Evolutionary conservation across 108 stramenopile genomes (phyloP), one percentile per base, ranked within the genome.

Genomic region (Fragilaria crotonensis): DNA sequence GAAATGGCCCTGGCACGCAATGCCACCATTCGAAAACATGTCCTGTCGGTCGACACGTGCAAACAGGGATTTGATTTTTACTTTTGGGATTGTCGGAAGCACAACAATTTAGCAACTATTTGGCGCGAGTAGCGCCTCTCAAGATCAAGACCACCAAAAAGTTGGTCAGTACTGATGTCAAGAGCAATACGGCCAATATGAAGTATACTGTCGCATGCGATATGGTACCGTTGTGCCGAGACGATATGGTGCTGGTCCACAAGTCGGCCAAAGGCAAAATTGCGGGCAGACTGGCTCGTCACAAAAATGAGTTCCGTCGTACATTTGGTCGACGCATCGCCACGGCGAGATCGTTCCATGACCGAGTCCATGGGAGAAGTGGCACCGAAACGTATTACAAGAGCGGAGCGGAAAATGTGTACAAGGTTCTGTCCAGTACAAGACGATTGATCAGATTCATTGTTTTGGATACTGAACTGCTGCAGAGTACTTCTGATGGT

Each of bases 31-130:
- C 85, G 93, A 0, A 85, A 83, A 57, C 80, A 84, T 25, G 91
- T 95, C 14, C 68, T 98, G 25, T 75, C 77, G 54, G 86, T 95
- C 25, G 82, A 97, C 68, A 66, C 93, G 27, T 83, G 75, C 52
- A 70, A 71, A 33, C 71, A 95, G 57, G 99, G 99, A 4, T 89
- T 99, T 67, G 99, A 99, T 69, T 99, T 99, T 75, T 98, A 95
- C 81, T 99, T 97, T 57, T 73, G 9, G 58, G 62, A 7, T 57
- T 81, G 47, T 66, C 79, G 52, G 80, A 98, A 30, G 95, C 96
- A 5, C 79, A 87, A 33, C 62, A 73, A 26, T 98, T 99, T 79
- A 54, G 80, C 0, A 67, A 79, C 30, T 98, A 95, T 66, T 52
- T 99, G 32, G 70, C 86, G 32, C 64, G 77, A 11, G 71, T 89